Evolutionary conservation across 371 early-diverging fungal species (phyloP), one percentile per base, ranked within the genome.

Genomic region (Apophysomyces sp.): DNA sequence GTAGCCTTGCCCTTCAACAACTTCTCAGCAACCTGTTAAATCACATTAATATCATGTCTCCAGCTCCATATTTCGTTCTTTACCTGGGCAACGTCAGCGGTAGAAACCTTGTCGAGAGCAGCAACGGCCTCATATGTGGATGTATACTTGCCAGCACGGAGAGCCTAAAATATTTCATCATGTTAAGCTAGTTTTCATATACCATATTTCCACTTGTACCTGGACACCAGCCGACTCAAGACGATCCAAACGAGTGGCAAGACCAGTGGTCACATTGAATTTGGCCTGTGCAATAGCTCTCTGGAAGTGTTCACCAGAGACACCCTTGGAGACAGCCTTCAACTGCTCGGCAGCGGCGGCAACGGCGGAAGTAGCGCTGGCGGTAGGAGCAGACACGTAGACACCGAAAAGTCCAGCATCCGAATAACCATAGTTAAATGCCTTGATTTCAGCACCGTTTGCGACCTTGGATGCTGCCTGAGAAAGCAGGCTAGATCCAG

Each of bases 321-420:
- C 62, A 30, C 80, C 68, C 63, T 72, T 72, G 58, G 82, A 72
- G 27, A 84, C 83, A 56, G 88, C 83, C 73, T 88, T 84, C 63
- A 80, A 73, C 78, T 93, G 86, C 41, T 91, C 79, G 52, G 82
- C 88, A 34, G 89, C 89, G 51, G 92, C 86, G 57, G 87, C 71
- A 60, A 88, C 79, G 54, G 87, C 88, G 37, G 78, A 78, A 39
- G 68, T 61, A 62, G 92, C 82, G 30, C 89, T 74, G 44, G 83
- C 66, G 36, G 82, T 67, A 30, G 90, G 85, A 41, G 90, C 86
- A 41, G 87, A 77, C 30, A 89, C 85, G 57, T 89, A 79, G 62
- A 97, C 75, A 65, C 96, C 98, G 68, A 97, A 89, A 57, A 98
- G 84, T 65, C 94, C 96, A 59, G 96, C 92, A 79, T 97, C 97